Percentiles rank a stretch among this genome's conserved stretches.
Conservation (phyloP, 75 land plant species). For the Sequoiadendron giganteum region DNA sequence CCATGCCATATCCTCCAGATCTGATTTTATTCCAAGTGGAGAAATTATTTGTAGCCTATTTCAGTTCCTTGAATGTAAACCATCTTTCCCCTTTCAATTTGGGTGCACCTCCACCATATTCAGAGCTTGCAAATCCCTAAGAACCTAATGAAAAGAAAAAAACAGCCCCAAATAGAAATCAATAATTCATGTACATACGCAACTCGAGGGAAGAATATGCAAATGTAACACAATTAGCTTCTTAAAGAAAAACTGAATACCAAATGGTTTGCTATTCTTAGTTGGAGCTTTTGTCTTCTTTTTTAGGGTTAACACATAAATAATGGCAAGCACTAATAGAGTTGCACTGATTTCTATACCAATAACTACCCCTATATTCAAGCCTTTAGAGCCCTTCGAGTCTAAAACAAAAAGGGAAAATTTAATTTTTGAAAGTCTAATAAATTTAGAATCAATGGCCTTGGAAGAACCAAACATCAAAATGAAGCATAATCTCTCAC, state of each 20-base stretch:
- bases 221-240: not conserved
- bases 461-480: not conserved
- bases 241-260: constrained; percentile 25
- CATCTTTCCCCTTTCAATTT: constrained; percentile 52
- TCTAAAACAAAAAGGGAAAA: no score
- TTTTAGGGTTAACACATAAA: constrained; percentile 57
- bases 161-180: not conserved
- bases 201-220: not conserved
- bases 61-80: constrained; percentile 59
- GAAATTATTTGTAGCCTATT: constrained; percentile 64
- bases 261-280: constrained; percentile 48
- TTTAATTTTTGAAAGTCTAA: no score
- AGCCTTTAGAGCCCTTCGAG: not conserved
- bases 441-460: no score
- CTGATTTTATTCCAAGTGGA: constrained; percentile 49
- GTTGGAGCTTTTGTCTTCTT: constrained; percentile 39
- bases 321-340: constrained; percentile 27
- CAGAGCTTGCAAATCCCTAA: constrained; percentile 33
- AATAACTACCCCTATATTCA: constrained; percentile 35
- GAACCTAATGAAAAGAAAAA: constrained; percentile 31
- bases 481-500: constrained; percentile 8
- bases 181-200: not conserved
- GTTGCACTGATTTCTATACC: constrained; percentile 55
- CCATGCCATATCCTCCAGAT: constrained; percentile 80
- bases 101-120: constrained; percentile 42